Evolutionary conservation across 1,284 basidiomycete species (phyloP), one percentile per base, ranked within the genome.

Genomic region (Leccinum angustisporum): DNA sequence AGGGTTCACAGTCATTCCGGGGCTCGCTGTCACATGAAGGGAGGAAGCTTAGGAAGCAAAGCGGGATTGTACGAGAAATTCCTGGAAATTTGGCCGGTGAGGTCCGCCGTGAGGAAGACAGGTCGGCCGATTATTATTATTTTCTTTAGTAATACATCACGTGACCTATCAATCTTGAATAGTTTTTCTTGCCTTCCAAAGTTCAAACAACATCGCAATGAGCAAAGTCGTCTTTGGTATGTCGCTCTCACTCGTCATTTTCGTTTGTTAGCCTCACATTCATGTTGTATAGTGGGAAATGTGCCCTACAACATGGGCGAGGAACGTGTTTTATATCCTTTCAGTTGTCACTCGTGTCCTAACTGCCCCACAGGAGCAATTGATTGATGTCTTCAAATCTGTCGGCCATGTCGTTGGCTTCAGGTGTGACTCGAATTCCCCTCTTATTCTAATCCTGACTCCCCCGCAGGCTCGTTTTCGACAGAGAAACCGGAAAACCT

Each of bases 401-500:
- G 92, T 93, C 40, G 93, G 92, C 46, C 89, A 92, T 70, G 92
- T 95, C 56, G 81, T 92, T 64, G 92, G 91, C n/a, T 92, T 94
- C 75, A 86, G 91, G 92, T 92, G 61, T 1, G 52, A 27, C 30
- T 21, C 16, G 6, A 51, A 56, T 48, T 40, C 16, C 56, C 48
- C 54, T 56, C 30, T 52, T 60, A 16, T 14, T 34, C 56, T 40
- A 18, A 13, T 4, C 11, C 60, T 61, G 8, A 72, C 27, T 10
- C 43, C 8, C 1, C 38, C 48, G 57, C 71, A 96, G 95, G 72
- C 86, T 97, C 65, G 96, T 98, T 58, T 98, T 95, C 77, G 97
- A 99, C 80, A 83, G 94, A 68, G 92, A 95, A 62, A 97, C 95
- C 18, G 95, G 96, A 61, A 95, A 97, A 76, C 93, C 95, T 56